A percentile compares a stretch with the other conserved stretches of the same genome.
These are phyloP conservation scores for Leccinum arenicola DNA, from an alignment of 768 basidiomycete species.

Conservation along the genomic window DNA sequence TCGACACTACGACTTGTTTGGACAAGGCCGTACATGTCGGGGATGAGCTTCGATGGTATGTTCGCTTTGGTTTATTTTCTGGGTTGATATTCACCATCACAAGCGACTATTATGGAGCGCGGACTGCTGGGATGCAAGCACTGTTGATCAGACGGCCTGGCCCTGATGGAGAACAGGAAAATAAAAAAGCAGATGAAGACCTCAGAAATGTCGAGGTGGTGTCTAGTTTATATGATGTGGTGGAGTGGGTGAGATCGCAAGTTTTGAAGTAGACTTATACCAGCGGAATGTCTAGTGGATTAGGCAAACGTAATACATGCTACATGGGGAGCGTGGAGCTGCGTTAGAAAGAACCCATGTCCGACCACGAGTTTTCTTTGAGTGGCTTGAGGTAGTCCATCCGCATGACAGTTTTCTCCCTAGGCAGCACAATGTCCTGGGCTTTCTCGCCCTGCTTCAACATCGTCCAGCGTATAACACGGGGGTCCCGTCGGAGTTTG, in stretches of 20 bases:
- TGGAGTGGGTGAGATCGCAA: slow-evolving; percentile 34
- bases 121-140: slow-evolving; percentile 50
- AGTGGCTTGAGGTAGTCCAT: slow-evolving; percentile 23
- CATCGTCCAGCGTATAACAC: slow-evolving; percentile 80
- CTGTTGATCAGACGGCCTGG: slow-evolving; percentile 55
- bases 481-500: slow-evolving; percentile 74
- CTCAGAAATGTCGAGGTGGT: slow-evolving; percentile 40
- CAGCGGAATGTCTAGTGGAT: not conserved
- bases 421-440: slow-evolving; percentile 60
- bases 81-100: slow-evolving; percentile 1
- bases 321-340: not conserved
- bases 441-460: slow-evolving; percentile 74
- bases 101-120: slow-evolving; percentile 70
- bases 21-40: slow-evolving; percentile 67
- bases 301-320: not conserved
- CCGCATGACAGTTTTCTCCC: slow-evolving; percentile 41
- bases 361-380: slow-evolving; percentile 28
- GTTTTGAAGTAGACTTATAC: slow-evolving; percentile 5
- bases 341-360: slow-evolving; percentile 14
- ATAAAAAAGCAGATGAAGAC: slow-evolving; percentile 42
- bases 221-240: slow-evolving; percentile 33
- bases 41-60: slow-evolving; percentile 67
- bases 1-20: not conserved
- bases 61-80: not conserved
- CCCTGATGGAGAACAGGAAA: slow-evolving; percentile 45